phyloP scores from a whole-genome alignment of 352 stramenopile species.

The Phytophthora sp. region DNA sequence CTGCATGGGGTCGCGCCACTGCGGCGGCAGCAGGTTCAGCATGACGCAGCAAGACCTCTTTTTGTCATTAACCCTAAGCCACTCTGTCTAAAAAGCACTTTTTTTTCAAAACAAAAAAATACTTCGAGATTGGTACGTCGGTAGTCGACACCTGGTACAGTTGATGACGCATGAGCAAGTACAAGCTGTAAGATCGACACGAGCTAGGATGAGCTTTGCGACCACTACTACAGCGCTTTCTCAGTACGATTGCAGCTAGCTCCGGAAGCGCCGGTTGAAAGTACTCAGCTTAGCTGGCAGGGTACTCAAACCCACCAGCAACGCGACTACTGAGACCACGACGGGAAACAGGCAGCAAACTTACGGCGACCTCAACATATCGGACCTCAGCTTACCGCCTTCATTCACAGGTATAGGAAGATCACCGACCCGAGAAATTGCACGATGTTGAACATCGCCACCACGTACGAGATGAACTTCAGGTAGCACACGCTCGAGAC shows the following conservation, averaged over 20 bases:
- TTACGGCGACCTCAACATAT: conserved; percentile 7
- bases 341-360: conserved; percentile 2
- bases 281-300: conserved; percentile 19
- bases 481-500: conserved; percentile 57
- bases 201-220: too few species aligned
- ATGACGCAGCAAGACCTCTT: too few species aligned
- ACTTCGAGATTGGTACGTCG: conserved; percentile 1
- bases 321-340: conserved; percentile 6
- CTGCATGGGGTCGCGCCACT: conserved; percentile 65
- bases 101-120: not conserved
- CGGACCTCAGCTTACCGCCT: conserved; percentile 4
- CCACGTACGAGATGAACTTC: conserved; percentile 48
- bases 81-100: not conserved
- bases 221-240: too few species aligned
- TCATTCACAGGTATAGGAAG: conserved; percentile 51
- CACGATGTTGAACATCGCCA: conserved; percentile 52
- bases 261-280: not conserved
- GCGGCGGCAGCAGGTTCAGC: conserved; percentile 32
- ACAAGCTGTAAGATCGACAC: too few species aligned
- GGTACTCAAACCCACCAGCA: conserved; percentile 30
- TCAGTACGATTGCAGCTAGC: too few species aligned
- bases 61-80: too few species aligned
- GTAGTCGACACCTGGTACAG: conserved; percentile 1
- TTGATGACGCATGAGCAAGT: too few species aligned
- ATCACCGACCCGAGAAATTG: conserved; percentile 41